These are phyloP conservation scores for Auricularia cornea DNA, from an alignment of 768 basidiomycete genomes.

Conservation along the genomic window DNA sequence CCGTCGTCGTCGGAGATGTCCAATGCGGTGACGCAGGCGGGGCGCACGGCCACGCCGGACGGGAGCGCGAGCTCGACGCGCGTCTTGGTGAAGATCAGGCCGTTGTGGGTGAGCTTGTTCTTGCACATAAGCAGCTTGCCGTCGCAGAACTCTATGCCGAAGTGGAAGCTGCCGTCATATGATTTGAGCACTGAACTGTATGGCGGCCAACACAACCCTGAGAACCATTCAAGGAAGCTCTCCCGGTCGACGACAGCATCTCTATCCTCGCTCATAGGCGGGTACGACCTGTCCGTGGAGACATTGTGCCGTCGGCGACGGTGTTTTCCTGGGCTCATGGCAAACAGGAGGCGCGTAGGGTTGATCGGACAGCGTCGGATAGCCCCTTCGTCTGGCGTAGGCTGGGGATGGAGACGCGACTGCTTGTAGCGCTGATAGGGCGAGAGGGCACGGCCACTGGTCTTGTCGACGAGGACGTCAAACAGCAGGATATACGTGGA, in stretches of 20 bases:
- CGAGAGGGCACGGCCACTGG: neutral
- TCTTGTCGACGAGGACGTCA: neutral
- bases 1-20: neutral
- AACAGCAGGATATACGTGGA: neutral
- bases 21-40: neutral
- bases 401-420: neutral
- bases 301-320: neutral
- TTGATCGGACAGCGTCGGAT: neutral
- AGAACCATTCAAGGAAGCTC: constrained; percentile 1
- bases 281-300: neutral
- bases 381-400: neutral
- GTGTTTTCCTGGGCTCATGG: neutral
- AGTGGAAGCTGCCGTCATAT: neutral
- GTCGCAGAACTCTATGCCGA: neutral
- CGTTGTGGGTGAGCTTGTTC: neutral
- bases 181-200: neutral
- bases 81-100: neutral
- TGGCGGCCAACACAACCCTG: neutral
- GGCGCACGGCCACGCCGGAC: neutral
- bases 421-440: neutral
- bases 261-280: neutral
- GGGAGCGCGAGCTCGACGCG: neutral
- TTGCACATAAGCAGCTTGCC: neutral
- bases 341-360: neutral
- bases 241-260: neutral